Conservation (phyloP, 1,284 basidiomycete genomes). For the Trichosporon sp. region DNA sequence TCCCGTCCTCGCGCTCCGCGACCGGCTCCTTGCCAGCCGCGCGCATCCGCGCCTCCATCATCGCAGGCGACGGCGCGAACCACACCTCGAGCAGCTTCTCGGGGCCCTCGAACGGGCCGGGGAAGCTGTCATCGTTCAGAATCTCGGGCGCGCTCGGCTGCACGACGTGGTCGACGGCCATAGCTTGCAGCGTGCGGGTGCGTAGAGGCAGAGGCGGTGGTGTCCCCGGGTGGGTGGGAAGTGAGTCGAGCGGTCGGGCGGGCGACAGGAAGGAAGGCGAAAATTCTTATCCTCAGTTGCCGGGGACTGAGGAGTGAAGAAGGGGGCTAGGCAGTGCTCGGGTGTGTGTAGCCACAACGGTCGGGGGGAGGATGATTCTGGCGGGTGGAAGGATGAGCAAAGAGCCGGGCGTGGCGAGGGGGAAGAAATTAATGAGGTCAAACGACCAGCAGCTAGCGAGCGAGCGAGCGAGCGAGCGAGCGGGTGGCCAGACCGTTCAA, state of each 20-base stretch:
- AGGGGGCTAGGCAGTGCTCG: background rate
- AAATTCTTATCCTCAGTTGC: conserved; percentile 5
- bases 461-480: background rate
- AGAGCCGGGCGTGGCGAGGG: background rate
- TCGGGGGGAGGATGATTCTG: background rate
- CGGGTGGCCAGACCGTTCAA: background rate
- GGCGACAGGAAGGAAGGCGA: background rate
- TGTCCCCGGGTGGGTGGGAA: background rate
- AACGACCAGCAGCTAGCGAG: background rate
- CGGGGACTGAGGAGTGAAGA: conserved; percentile 6
- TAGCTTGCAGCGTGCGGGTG: background rate
- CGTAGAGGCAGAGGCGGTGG: no score
- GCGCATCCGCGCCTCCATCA: conserved; percentile 4
- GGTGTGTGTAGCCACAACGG: conserved; percentile 7
- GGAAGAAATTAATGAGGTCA: conserved; percentile 2
- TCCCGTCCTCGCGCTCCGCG: conserved; percentile 9
- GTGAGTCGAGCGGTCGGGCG: background rate
- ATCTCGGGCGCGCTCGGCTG: conserved; percentile 1
- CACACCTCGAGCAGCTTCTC: conserved; percentile 98
- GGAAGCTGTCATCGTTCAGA: conserved; percentile 27
- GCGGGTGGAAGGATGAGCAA: background rate
- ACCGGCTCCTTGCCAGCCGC: background rate
- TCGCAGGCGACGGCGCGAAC: conserved; percentile 72
- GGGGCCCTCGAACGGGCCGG: conserved; percentile 55
- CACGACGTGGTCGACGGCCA: conserved; percentile 5